These are phyloP conservation scores for Vanilla planifolia DNA, from an alignment of 106 monocot genomes.

Conservation along the genomic window DNA sequence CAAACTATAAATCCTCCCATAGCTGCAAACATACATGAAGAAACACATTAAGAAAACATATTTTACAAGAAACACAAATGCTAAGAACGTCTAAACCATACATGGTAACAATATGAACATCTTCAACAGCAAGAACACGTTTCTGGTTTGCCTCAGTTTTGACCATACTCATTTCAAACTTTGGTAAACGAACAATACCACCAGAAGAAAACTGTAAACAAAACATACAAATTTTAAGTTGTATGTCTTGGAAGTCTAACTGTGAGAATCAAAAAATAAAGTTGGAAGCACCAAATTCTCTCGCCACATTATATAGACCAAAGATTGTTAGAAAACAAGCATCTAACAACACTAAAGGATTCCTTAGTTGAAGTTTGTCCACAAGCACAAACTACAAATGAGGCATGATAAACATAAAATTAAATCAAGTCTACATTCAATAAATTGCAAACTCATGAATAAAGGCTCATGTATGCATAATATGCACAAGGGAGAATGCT, in stretches of 20 bases:
- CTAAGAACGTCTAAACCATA: constrained; percentile 17
- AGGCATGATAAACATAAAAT: too few species aligned
- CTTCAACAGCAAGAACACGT: constrained; percentile 80
- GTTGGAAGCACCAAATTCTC: background rate
- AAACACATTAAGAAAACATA: background rate
- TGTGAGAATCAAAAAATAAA: constrained; percentile 1
- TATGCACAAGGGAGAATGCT: too few species aligned
- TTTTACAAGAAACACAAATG: background rate
- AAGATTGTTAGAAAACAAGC: background rate
- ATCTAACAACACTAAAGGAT: too few species aligned
- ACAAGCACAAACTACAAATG: too few species aligned
- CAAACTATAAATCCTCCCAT: constrained; percentile 96
- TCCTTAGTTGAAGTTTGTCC: too few species aligned
- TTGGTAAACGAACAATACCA: constrained; percentile 80
- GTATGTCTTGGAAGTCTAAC: background rate
- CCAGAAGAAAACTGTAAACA: constrained; percentile 77
- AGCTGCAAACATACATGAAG: constrained; percentile 34
- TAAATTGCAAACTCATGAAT: too few species aligned
- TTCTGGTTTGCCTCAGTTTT: constrained; percentile 86
- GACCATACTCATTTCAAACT: constrained; percentile 91
- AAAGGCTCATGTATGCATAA: too few species aligned
- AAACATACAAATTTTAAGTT: background rate
- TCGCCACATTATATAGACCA: background rate
- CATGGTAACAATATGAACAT: constrained; percentile 83
- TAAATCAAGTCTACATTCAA: too few species aligned